A percentile compares a stretch with the other conserved stretches of the same genome.
Evolutionary conservation across 1,284 basidiomycete species (phyloP).

Genomic region (Ganoderma multipileum): DNA sequence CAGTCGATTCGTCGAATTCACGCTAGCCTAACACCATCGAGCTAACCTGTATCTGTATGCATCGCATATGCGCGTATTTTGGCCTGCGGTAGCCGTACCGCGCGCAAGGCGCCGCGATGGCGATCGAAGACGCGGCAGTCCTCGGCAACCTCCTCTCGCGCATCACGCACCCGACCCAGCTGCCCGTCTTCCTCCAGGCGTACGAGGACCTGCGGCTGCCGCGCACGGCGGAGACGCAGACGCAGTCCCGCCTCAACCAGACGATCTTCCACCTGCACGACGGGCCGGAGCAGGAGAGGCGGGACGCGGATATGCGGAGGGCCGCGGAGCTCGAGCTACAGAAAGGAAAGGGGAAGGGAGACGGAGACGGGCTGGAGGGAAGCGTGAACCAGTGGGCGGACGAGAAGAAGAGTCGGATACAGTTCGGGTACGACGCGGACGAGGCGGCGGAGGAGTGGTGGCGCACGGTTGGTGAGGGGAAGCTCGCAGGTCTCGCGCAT

Average conservation of each 20-base stretch:
- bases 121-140: conserved; percentile 71
- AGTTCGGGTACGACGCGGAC: conserved; percentile 61
- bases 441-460: conserved; percentile 56
- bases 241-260: conserved; percentile 56
- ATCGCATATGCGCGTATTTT: not conserved
- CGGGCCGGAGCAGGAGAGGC: conserved; percentile 56
- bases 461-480: conserved; percentile 40
- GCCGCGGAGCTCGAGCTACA: conserved; percentile 51
- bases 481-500: not conserved
- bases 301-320: conserved; percentile 56
- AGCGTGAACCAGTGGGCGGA: conserved; percentile 62
- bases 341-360: conserved; percentile 10
- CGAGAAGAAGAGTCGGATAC: conserved; percentile 47
- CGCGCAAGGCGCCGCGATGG: conserved; percentile 69
- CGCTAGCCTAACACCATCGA: not conserved
- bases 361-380: conserved; percentile 35
- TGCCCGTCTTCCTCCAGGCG: conserved; percentile 53
- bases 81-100: conserved; percentile 35
- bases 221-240: conserved; percentile 56
- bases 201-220: conserved; percentile 57
- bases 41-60: not conserved
- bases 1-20: conserved; percentile 6
- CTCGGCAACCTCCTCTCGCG: conserved; percentile 64
- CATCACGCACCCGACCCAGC: conserved; percentile 48
- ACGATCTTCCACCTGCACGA: conserved; percentile 61